Base-by-base conservation (phyloP, 371 early-diverging fungal species). In the Apophysomyces variabilis region DNA sequence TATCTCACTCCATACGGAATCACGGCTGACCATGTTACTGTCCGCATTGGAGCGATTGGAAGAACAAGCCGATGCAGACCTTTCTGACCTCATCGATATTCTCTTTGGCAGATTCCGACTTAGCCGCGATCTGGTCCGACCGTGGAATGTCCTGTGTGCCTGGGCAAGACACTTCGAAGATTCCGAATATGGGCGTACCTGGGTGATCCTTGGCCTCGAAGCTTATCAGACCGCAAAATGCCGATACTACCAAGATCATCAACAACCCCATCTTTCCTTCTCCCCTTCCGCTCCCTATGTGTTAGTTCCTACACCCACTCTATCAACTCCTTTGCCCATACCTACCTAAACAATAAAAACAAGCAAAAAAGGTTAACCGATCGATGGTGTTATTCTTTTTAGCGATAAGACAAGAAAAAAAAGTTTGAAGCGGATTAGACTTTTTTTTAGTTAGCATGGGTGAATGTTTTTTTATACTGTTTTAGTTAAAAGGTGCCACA, bases 181-280 rank as follows among this genome's bases (percentile, higher is more conserved):
- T 18, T n/a, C 8, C 7, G 8, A 16, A 5, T 16, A 9, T 21
- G 21, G 54, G 8, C 21, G 21, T 18, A 26, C n/a, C n/a, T 50
- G 54, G 54, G 5, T 50, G 54, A n/a, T n/a, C 21, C 35, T 50
- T 50, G 54, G 54, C 9, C 11, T 50, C 7, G 54, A 50, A 1
- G 54, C 54, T 11, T 50, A 50, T 21, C 54, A 50, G 21, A 50
- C 21, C 16, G 54, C 54, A 50, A 50, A 50, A 11, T 26, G 32
- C 21, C 54, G 54, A 50, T 50, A 26, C 21, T 18, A 5, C 6
- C 54, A 26, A 21, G 21, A 50, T n/a, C n/a, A 18, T n/a, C 47
- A 47, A 9, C n/a, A 16, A 16, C 54, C 54, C 9, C 18, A 21
- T 7, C 7, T 18, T 18, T 21, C 16, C 21, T 7, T 21, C 5